A percentile compares a stretch with the other conserved stretches of the same genome.
phyloP scores from a whole-genome alignment of 768 basidiomycete species.

The Mycena haematopus region DNA sequence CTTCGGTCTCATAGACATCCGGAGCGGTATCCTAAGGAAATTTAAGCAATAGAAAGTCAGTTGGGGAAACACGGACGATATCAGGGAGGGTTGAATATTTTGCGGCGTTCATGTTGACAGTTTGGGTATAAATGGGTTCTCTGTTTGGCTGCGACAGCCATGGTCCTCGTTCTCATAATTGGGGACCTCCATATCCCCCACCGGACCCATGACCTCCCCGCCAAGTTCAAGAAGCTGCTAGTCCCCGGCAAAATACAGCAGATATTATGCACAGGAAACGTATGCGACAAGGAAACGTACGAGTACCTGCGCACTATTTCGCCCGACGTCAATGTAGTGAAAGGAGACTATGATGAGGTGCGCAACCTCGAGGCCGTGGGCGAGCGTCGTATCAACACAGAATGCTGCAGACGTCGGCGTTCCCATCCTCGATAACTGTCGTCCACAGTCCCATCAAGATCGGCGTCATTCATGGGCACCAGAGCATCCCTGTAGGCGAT shows the following conservation, averaged over 20 bases:
- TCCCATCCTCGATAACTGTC: constrained; percentile 83
- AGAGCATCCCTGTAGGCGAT: constrained; percentile 91
- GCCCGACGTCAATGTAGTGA: constrained; percentile 88
- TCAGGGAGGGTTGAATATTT: constrained; percentile 94
- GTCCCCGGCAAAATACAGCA: constrained; percentile 98
- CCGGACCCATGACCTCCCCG: constrained; percentile 86
- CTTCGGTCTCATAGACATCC: constrained; percentile 93
- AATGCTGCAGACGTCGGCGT: constrained; percentile 59
- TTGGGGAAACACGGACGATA: constrained; percentile 64
- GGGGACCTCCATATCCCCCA: constrained; percentile 98
- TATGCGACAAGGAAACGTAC: constrained; percentile 96
- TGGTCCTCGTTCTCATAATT: constrained; percentile 95
- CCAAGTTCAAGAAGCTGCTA: constrained; percentile 96
- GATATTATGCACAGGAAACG: constrained; percentile 96
- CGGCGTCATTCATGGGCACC: constrained; percentile 93
- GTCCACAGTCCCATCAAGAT: constrained; percentile 87
- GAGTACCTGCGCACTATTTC: constrained; percentile 96
- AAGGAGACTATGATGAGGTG: constrained; percentile 97
- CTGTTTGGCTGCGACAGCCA: constrained; percentile 36
- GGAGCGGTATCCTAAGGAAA: constrained; percentile 79
- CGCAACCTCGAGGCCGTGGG: constrained; percentile 28
- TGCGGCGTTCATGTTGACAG: constrained; percentile 59
- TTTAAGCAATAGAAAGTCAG: constrained; percentile 15
- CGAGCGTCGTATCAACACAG: neutral
- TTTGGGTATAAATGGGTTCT: constrained; percentile 7